These are phyloP conservation scores for Entomortierella chlamydospora DNA, from an alignment of 192 early-diverging fungal species.

Conservation along the genomic window DNA sequence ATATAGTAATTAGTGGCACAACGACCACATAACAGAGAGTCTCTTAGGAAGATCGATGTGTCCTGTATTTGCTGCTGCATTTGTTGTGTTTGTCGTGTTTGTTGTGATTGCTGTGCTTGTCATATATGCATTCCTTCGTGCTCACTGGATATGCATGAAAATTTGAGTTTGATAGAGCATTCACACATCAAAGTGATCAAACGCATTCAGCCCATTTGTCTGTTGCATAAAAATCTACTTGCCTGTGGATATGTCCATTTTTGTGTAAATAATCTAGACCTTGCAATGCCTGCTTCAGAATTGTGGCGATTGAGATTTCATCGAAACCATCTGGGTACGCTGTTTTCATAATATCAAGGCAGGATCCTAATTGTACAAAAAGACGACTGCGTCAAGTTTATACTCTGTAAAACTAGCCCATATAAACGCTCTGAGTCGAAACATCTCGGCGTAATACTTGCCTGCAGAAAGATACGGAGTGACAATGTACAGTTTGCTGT, in stretches of 20 bases:
- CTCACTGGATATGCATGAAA: background rate
- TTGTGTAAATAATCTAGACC: conserved; percentile 75
- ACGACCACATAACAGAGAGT: too few relatives aligned
- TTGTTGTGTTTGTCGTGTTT: background rate
- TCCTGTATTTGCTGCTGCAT: too few relatives aligned
- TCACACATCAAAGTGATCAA: background rate
- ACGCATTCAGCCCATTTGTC: conserved; percentile 1
- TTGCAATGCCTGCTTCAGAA: conserved; percentile 80
- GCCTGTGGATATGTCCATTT: conserved; percentile 73
- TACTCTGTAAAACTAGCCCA: too few relatives aligned
- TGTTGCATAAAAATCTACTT: too few relatives aligned
- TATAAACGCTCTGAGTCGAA: background rate
- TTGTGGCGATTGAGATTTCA: conserved; percentile 80
- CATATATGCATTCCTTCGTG: background rate
- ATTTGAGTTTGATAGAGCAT: background rate
- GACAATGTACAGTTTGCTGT: conserved; percentile 84
- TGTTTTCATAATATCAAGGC: conserved; percentile 91
- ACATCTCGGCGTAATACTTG: too few relatives aligned
- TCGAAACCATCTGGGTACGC: conserved; percentile 85
- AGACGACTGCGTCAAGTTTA: too few relatives aligned
- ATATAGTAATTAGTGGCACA: too few relatives aligned
- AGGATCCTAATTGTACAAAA: conserved; percentile 65
- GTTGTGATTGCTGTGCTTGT: background rate
- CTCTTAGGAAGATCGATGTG: background rate
- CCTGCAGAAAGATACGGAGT: conserved; percentile 82